These are phyloP conservation scores for Gentiana dahurica DNA, from an alignment of 257 asterid species.

Conservation along the genomic window DNA sequence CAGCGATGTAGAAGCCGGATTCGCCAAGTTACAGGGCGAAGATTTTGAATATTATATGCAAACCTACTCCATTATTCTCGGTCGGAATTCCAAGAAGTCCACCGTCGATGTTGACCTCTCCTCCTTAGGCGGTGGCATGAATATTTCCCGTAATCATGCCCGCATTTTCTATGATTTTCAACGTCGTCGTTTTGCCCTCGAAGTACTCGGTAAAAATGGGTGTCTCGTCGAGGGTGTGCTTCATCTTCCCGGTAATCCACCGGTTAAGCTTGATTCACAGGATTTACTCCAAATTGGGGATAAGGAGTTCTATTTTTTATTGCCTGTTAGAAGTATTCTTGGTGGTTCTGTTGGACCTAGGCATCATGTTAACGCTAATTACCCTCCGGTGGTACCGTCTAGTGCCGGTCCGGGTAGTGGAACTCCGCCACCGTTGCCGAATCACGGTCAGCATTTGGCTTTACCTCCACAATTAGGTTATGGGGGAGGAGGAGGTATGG, in stretches of 20 bases:
- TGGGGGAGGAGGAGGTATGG: conserved; percentile 34
- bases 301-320: conserved; percentile 74
- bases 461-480: conserved; percentile 33
- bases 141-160: conserved; percentile 98
- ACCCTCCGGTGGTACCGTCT: conserved; percentile 19
- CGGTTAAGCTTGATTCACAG: conserved; percentile 92
- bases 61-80: conserved; percentile 86
- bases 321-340: conserved; percentile 75
- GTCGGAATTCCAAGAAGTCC: conserved; percentile 94
- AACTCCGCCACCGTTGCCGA: conserved; percentile 17
- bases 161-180: conserved; percentile 97
- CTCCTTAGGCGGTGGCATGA: conserved; percentile 98
- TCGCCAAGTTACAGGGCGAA: conserved; percentile 96
- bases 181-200: conserved; percentile 95
- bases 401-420: conserved; percentile 10
- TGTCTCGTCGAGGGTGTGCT: conserved; percentile 93
- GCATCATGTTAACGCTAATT: conserved; percentile 35
- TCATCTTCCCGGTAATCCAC: conserved; percentile 74
- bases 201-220: conserved; percentile 90
- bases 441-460: conserved; percentile 28
- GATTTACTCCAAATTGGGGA: conserved; percentile 93
- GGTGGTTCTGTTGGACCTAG: conserved; percentile 83
- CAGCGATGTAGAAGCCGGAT: conserved; percentile 96
- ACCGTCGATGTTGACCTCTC: conserved; percentile 94
- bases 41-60: conserved; percentile 99